These are phyloP conservation scores for Chytriomyces confervae DNA, from an alignment of 192 early-diverging fungal species.

Conservation along the genomic window DNA sequence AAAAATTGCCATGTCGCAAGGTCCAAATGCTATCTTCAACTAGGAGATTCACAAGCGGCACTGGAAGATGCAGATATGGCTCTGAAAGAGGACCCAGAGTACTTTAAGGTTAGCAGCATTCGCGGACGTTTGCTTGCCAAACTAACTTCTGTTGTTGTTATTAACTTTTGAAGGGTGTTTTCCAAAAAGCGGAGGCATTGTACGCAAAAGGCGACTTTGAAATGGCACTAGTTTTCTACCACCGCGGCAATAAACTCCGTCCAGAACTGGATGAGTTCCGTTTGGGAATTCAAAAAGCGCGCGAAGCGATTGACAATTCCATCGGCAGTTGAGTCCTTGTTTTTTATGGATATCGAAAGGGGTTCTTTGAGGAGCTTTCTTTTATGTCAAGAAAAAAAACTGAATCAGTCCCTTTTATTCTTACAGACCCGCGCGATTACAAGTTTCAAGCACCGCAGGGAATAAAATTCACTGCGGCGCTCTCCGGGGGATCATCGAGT, in stretches of 20 bases:
- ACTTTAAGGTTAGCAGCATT: conserved; percentile 41
- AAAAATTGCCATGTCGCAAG: conserved; percentile 56
- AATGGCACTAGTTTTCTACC: conserved; percentile 60
- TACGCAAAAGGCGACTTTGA: conserved; percentile 63
- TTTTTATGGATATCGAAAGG: not conserved
- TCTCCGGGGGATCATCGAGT: not conserved
- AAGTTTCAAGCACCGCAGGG: conserved; percentile 52
- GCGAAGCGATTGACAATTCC: conserved; percentile 62
- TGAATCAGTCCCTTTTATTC: not conserved
- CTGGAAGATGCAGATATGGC: conserved; percentile 51
- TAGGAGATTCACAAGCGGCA: conserved; percentile 51
- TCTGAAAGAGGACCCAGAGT: conserved; percentile 49
- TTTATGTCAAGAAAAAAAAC: not conserved
- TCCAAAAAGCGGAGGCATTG: conserved; percentile 61
- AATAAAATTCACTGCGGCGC: conserved; percentile 16
- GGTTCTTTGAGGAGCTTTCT: not conserved
- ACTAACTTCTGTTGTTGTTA: not conserved
- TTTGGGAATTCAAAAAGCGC: conserved; percentile 60
- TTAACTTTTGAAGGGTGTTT: conserved; percentile 46
- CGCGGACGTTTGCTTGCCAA: not conserved
- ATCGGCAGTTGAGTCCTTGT: conserved; percentile 48
- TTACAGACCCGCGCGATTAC: conserved; percentile 51
- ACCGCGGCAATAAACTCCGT: conserved; percentile 63
- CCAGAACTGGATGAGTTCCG: conserved; percentile 61
- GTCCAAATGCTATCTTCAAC: conserved; percentile 52